These are phyloP conservation scores for Solanum chaucha DNA, from an alignment of 257 asterid species.

Conservation along the genomic window DNA sequence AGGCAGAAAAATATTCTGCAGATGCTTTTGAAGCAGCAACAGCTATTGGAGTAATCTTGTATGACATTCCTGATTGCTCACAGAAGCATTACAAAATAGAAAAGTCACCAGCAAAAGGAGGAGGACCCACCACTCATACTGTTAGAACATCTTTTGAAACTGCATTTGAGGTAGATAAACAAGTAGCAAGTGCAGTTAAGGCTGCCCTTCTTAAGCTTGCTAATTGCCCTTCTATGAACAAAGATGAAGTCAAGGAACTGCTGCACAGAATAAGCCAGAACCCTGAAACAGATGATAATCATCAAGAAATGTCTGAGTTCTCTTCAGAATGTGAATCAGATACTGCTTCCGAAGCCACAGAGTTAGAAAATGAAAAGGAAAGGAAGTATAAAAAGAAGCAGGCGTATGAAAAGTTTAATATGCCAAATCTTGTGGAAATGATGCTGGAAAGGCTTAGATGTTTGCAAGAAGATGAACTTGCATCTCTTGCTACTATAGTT, in stretches of 20 bases:
- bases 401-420: slow-evolving; percentile 27
- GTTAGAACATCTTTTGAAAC: slow-evolving; percentile 77
- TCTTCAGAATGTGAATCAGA: slow-evolving; percentile 51
- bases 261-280: slow-evolving; percentile 68
- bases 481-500: slow-evolving; percentile 92
- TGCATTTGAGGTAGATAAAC: slow-evolving; percentile 88
- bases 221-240: slow-evolving; percentile 48
- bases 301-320: slow-evolving; percentile 16
- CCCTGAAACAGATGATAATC: slow-evolving; percentile 51
- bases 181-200: slow-evolving; percentile 84
- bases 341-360: slow-evolving; percentile 24
- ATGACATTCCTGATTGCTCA: slow-evolving; percentile 40
- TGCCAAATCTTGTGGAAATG: slow-evolving; percentile 41
- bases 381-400: slow-evolving; percentile 20
- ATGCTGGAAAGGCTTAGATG: slow-evolving; percentile 74
- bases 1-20: slow-evolving; percentile 52
- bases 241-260: slow-evolving; percentile 70
- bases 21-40: slow-evolving; percentile 82
- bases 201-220: slow-evolving; percentile 75
- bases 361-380: slow-evolving; percentile 2
- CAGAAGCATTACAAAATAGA: slow-evolving; percentile 48
- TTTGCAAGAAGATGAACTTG: slow-evolving; percentile 78
- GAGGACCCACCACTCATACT: slow-evolving; percentile 40
- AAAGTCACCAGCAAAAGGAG: slow-evolving; percentile 32
- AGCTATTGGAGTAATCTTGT: slow-evolving; percentile 69